Base-by-base conservation (phyloP, 352 stramenopile genomes). In the Blastocystis sp. region DNA sequence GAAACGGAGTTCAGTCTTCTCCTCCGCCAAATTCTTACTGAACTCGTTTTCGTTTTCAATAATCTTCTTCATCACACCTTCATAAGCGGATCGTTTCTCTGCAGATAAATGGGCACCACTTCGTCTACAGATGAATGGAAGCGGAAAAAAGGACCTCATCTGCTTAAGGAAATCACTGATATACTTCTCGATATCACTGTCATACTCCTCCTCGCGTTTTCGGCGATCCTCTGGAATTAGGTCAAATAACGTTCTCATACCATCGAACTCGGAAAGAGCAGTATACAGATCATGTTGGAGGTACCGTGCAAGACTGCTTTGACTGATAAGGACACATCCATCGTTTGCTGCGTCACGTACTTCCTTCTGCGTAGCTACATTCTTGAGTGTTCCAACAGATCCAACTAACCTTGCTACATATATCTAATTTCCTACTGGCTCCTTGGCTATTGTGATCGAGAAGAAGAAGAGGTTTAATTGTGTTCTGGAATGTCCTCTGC, bases 1-100 rank as follows among this genome's bases (percentile, higher is more conserved):
- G 79, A 96, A 96, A 48, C 90, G 92, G 58, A 97, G 90, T 89
- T 96, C 93, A 22, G 93, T 95, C 30, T 93, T 94, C 79, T 97
- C 94, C 62, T 95, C 92, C 11, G 91, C 93, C 33, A 97, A 91
- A 90, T 96, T 96, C 90, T 94, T 93, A 78, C 94, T 91, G 89
- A 93, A 96, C 90, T 95, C 92, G 40, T 93, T 94, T 64, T 92
- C 93, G 13, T 96, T 91, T 88, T 94, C 94, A 17, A 93, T 93
- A 66, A 96, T 92, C 90, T 95, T 94, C 88, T 96, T 93, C 91
- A 95, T 94, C 91, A 93, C 93, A 81, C 91, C 76, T 68, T 95
- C 92, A 59, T 88, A 88, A 35, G 57, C 27, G 1, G 73, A 15
- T 48, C 77, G 44, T 37, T 76, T 88, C 77, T 81, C 48, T 0